Evolutionary conservation across 345 rosid genomes (phyloP).

Genomic region (Mangifera indica): DNA sequence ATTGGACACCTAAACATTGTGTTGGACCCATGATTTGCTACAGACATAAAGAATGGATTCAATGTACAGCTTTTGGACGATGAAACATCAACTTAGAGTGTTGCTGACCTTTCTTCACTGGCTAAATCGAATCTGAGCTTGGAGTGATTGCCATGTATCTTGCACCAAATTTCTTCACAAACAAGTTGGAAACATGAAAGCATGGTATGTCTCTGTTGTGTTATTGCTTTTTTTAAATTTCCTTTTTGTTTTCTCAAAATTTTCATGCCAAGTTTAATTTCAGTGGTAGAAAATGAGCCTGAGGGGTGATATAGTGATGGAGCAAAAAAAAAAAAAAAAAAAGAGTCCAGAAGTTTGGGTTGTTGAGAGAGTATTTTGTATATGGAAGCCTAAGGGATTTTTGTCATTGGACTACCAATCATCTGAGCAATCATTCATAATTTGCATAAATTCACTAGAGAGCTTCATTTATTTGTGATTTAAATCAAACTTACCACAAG

Average conservation of each 20-base stretch:
- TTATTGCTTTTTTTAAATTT: not conserved
- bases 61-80: constrained; percentile 58
- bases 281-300: constrained; percentile 34
- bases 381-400: constrained; percentile 20
- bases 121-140: not conserved
- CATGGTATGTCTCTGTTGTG: constrained; percentile 22
- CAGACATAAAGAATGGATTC: constrained; percentile 62
- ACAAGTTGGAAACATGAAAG: constrained; percentile 6
- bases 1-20: constrained; percentile 15
- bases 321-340: constrained; percentile 15
- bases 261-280: constrained; percentile 29
- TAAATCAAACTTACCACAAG: too few species aligned
- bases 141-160: not conserved
- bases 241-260: not conserved
- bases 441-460: not conserved
- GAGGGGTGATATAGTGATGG: constrained; percentile 30
- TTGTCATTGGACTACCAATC: constrained; percentile 16
- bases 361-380: constrained; percentile 22
- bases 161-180: constrained; percentile 11
- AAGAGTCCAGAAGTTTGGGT: constrained; percentile 20
- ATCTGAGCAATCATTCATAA: constrained; percentile 13
- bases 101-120: not conserved
- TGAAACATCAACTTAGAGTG: too few species aligned
- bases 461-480: too few species aligned
- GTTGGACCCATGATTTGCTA: constrained; percentile 22